phyloP scores from a whole-genome alignment of 257 asterid genomes.

The Nicotiana sylvestris region DNA sequence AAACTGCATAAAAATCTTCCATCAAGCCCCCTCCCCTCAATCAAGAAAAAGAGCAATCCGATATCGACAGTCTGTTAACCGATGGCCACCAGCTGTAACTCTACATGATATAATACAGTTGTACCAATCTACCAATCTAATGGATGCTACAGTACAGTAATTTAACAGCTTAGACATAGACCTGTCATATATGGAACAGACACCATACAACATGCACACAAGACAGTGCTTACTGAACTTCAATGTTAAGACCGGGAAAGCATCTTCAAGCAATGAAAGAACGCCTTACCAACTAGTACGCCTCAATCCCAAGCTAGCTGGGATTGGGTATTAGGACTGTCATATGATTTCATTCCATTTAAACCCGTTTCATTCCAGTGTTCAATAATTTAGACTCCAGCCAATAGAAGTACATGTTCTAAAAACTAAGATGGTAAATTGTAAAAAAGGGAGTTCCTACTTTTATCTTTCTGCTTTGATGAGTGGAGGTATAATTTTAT shows the following conservation, averaged over 20 bases:
- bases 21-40: not conserved
- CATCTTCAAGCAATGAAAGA: conserved; percentile 5
- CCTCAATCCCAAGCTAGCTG: not conserved
- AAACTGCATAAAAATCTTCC: not conserved
- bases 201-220: not conserved
- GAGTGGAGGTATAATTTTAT: not conserved
- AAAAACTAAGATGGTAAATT: not conserved
- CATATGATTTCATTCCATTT: not conserved
- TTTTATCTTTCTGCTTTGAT: not conserved
- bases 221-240: not conserved
- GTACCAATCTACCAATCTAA: not conserved
- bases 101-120: not conserved
- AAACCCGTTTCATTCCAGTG: not conserved
- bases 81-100: not conserved
- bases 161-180: not conserved
- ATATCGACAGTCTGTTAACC: not conserved
- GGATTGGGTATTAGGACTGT: not conserved
- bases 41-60: conserved; percentile 1
- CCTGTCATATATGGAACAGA: not conserved
- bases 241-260: not conserved
- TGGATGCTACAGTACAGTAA: not conserved
- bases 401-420: not conserved
- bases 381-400: conserved; percentile 1
- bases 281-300: not conserved
- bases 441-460: too few relatives aligned